These are phyloP conservation scores for Ceratopteris richardii DNA, from an alignment of 75 land plant genomes.

Conservation along the genomic window DNA sequence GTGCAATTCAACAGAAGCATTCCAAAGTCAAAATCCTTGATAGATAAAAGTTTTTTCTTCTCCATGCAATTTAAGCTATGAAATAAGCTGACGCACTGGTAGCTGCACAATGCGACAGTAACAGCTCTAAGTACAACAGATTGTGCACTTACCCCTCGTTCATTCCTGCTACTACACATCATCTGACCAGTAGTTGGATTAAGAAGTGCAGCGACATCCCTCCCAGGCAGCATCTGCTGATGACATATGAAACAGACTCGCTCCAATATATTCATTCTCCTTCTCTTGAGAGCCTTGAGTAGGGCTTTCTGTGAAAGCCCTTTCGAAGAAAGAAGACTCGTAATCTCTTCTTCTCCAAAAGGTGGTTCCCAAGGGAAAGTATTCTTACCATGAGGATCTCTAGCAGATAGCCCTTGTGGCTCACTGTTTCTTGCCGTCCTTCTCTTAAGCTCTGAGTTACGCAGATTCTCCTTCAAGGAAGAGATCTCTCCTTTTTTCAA, in stretches of 20 bases:
- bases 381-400: background rate
- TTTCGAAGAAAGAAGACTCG: constrained; percentile 2
- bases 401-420: no score
- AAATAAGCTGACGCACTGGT: no score
- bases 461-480: constrained; percentile 6
- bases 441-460: background rate
- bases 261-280: constrained; percentile 46
- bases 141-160: constrained; percentile 79
- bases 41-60: no score
- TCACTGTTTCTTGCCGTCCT: background rate
- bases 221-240: constrained; percentile 74
- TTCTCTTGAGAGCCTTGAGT: constrained; percentile 48
- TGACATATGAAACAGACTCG: constrained; percentile 81
- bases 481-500: constrained; percentile 5
- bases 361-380: background rate
- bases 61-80: no score
- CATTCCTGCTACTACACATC: constrained; percentile 84
- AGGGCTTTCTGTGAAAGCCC: constrained; percentile 29
- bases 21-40: no score
- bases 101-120: no score
- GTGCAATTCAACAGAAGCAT: no score
- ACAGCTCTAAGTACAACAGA: no score
- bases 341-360: constrained; percentile 9
- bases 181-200: constrained; percentile 62
- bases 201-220: constrained; percentile 81